Evolutionary conservation across 768 basidiomycete genomes (phyloP).

Genomic region (Gloeophyllum trabeum): DNA sequence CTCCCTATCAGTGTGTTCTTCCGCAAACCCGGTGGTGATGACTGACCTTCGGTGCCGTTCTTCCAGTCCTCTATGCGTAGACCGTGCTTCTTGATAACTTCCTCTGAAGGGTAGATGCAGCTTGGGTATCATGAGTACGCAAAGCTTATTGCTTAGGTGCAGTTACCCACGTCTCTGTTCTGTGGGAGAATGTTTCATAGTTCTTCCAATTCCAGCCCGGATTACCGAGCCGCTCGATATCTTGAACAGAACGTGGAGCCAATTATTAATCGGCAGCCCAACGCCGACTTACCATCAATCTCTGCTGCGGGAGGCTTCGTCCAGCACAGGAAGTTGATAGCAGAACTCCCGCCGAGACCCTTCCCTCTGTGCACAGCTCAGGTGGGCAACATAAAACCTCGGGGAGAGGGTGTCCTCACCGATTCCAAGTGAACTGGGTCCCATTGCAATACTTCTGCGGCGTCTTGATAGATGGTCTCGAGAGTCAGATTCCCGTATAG

Average conservation of each 20-base stretch:
- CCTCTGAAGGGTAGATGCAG: not conserved
- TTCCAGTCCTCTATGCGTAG: not conserved
- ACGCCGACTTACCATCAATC: constrained; percentile 9
- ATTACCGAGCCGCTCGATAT: constrained; percentile 14
- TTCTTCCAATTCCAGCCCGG: constrained; percentile 17
- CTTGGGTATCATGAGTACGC: not conserved
- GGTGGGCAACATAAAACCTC: not conserved
- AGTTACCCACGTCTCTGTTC: constrained; percentile 8
- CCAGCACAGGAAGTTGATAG: constrained; percentile 10
- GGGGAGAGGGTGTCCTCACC: constrained; percentile 1
- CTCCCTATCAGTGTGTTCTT: not conserved
- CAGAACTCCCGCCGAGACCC: constrained; percentile 9
- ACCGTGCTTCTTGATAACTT: not conserved
- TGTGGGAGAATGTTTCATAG: constrained; percentile 10
- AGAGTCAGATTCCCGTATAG: not conserved
- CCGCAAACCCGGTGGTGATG: not conserved
- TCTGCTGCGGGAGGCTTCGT: constrained; percentile 11
- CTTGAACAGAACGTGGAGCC: not conserved
- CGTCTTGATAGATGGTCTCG: constrained; percentile 1
- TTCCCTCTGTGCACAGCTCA: constrained; percentile 7
- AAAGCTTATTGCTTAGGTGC: not conserved
- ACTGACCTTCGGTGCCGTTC: not conserved
- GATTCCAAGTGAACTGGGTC: constrained; percentile 6
- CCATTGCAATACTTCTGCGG: constrained; percentile 8
- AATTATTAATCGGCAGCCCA: not conserved